Percentiles rank a stretch among this genome's conserved stretches.
These are phyloP conservation scores for Tylopilus vinaceipallidus DNA, from an alignment of 768 basidiomycete genomes.

Conservation along the genomic window DNA sequence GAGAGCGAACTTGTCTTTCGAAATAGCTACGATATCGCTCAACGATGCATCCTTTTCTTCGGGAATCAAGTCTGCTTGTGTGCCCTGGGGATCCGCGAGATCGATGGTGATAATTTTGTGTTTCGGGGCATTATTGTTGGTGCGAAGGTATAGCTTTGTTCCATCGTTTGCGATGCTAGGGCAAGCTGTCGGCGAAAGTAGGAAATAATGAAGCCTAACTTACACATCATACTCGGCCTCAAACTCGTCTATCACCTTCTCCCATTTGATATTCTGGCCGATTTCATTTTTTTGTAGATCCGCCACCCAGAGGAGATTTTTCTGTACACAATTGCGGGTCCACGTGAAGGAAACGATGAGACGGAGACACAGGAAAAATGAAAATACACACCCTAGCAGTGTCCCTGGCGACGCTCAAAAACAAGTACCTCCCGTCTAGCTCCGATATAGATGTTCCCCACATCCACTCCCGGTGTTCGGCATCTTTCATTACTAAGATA, in stretches of 20 bases:
- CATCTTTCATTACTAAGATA: slow-evolving; percentile 62
- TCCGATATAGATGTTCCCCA: slow-evolving; percentile 56
- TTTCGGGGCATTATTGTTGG: slow-evolving; percentile 64
- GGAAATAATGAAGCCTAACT: slow-evolving; percentile 21
- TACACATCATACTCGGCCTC: slow-evolving; percentile 66
- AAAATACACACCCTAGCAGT: slow-evolving; percentile 52
- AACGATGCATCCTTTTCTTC: slow-evolving; percentile 66
- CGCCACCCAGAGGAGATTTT: slow-evolving; percentile 73
- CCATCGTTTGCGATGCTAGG: slow-evolving; percentile 64
- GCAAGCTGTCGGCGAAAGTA: slow-evolving; percentile 2
- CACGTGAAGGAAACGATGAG: neutral
- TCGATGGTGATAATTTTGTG: slow-evolving; percentile 68
- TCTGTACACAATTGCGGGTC: slow-evolving; percentile 39
- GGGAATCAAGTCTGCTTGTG: slow-evolving; percentile 60
- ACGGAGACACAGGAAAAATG: neutral
- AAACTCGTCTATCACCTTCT: slow-evolving; percentile 67
- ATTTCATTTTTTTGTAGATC: slow-evolving; percentile 60
- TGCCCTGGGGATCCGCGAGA: slow-evolving; percentile 45
- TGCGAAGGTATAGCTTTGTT: slow-evolving; percentile 58
- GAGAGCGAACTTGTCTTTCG: slow-evolving; percentile 55
- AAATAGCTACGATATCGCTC: slow-evolving; percentile 46
- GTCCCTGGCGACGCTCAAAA: slow-evolving; percentile 54
- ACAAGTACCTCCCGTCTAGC: slow-evolving; percentile 61
- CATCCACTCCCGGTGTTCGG: slow-evolving; percentile 63
- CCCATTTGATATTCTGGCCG: slow-evolving; percentile 66